Evolutionary conservation across 768 basidiomycete genomes (phyloP), one percentile per base, ranked within the genome.

Genomic region (Aureoboletus auriporus): DNA sequence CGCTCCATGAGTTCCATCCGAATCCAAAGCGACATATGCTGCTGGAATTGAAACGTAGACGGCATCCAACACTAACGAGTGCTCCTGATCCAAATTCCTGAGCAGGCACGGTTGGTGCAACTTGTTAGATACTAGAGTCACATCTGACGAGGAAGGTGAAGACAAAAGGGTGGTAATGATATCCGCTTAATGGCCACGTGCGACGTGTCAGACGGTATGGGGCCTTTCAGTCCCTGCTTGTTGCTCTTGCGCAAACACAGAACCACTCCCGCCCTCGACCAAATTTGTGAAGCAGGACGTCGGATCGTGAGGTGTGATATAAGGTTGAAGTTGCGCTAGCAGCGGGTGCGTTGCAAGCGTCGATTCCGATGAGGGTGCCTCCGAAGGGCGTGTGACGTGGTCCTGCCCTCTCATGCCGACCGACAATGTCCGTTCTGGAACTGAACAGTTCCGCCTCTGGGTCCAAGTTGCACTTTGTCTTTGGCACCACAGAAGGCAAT

Each of bases 1-100:
- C 89, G 75, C 58, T 90, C 88, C 89, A 93, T 90, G 30, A 92
- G 77, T 64, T 91, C 89, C 90, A 93, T 93, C 53, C 84, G 72
- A 41, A 93, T 84, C 90, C 90, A 93, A 33, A 93, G 66, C 49
- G 82, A 77, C 53, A 80, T 79, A 49, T 82, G 5, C 28, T 20
- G 4, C 51, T 43, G 20, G 42, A 47, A 17, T 47, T 39, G 3
- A 84, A 61, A 88, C 82, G 64, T 88, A 89, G 26, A 89, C 66
- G 37, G 75, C 79, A 58, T 89, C 86, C 70, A 87, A 77, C 4
- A 74, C 66, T 16, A 92, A 69, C 7, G 91, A 58, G 64, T 89
- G 78, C 51, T 77, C 74, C 54, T 89, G 80, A 46, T 73, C 64
- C 43, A 86, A 42, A 14, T 75, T 72, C 42, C 69, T 75, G 74